Evolutionary conservation across 805 yeast species (phyloP).

Genomic region (Saccharomycopsis fermentans): DNA sequence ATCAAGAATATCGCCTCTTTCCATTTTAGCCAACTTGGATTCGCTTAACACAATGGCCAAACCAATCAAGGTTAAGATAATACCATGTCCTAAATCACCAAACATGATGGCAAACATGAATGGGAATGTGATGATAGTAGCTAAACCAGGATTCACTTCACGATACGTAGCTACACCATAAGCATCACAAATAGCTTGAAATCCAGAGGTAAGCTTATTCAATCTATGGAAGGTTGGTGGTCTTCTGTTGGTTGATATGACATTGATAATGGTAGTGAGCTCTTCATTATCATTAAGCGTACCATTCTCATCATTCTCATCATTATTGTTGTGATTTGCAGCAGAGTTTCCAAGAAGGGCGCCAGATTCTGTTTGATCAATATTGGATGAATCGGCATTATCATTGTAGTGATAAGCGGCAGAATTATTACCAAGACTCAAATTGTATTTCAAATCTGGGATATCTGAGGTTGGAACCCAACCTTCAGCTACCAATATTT

Average conservation of each 20-base stretch:
- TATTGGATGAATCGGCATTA: background rate
- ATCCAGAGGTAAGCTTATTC: conserved; percentile 59
- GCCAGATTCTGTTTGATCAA: background rate
- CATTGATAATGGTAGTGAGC: conserved; percentile 40
- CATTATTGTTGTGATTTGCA: background rate
- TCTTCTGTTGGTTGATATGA: conserved; percentile 50
- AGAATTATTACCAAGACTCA: conserved; percentile 27
- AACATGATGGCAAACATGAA: conserved; percentile 80
- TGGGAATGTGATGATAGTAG: conserved; percentile 68
- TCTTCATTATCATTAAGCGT: conserved; percentile 1
- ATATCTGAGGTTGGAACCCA: conserved; percentile 60
- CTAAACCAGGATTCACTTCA: conserved; percentile 67
- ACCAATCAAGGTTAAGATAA: conserved; percentile 49
- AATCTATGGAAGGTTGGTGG: conserved; percentile 67
- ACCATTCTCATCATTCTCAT: background rate
- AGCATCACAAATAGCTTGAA: conserved; percentile 65
- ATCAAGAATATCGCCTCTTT: conserved; percentile 64
- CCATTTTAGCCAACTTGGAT: conserved; percentile 39
- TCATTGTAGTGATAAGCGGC: conserved; percentile 11
- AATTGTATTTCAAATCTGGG: conserved; percentile 32
- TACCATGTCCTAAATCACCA: conserved; percentile 77
- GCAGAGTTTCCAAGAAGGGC: background rate
- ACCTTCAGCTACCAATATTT: conserved; percentile 62
- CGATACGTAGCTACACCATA: conserved; percentile 68
- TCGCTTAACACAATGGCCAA: conserved; percentile 46